A percentile compares a stretch with the other conserved stretches of the same genome.
These are phyloP conservation scores for Tolypocladium tundrense DNA, from an alignment of 2,329 filamentous ascomycete genomes.

Conservation along the genomic window DNA sequence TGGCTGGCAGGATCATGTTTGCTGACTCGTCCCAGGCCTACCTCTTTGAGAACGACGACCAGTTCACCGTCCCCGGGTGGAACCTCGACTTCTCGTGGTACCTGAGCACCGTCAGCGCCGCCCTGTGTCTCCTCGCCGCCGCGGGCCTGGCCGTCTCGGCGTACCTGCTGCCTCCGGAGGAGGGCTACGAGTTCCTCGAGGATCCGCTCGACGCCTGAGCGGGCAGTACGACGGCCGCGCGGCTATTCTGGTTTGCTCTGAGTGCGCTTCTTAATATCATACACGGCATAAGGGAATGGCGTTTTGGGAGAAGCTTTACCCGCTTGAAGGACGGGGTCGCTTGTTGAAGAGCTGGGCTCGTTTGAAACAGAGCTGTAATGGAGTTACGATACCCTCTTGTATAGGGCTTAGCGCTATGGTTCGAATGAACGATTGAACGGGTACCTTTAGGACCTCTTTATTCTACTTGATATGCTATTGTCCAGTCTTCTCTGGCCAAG, in stretches of 20 bases:
- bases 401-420: not conserved
- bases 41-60: constrained; percentile 70
- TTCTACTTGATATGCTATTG: no score
- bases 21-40: constrained; percentile 49
- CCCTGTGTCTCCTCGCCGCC: constrained; percentile 41
- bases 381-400: not conserved
- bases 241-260: not conserved
- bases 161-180: constrained; percentile 64
- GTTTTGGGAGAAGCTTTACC: not conserved
- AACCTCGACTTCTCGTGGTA: constrained; percentile 69
- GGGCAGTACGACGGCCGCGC: not conserved
- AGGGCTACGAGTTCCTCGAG: constrained; percentile 66
- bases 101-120: constrained; percentile 50
- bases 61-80: constrained; percentile 75
- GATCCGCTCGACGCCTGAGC: constrained; percentile 42
- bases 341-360: not conserved
- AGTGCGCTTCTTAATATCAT: not conserved
- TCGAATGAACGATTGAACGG: not conserved
- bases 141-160: constrained; percentile 56
- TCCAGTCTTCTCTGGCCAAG: no score
- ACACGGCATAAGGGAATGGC: not conserved
- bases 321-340: not conserved
- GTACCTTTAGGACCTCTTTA: not conserved
- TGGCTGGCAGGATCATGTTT: not conserved
- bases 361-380: not conserved